Conservation (phyloP, 441 rosid species). For the Macaranga tanarius region DNA sequence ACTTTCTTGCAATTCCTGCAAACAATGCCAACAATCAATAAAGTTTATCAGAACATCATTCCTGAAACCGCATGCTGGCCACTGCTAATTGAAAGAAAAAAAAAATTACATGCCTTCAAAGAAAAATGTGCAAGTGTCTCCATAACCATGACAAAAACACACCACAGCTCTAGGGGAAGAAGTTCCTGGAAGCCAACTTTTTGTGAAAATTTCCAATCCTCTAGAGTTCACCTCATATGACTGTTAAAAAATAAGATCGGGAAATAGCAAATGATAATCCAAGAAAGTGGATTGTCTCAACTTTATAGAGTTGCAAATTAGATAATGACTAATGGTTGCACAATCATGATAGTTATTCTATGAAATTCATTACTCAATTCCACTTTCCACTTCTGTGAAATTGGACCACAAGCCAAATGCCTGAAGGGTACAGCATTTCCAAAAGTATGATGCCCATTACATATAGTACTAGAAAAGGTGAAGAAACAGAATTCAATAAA, state of each 20-base stretch:
- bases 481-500: too few species aligned
- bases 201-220: slow-evolving; percentile 80
- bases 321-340: not conserved
- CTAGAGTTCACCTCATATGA: slow-evolving; percentile 71
- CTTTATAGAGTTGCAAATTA: not conserved
- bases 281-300: too few species aligned
- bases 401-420: too few species aligned
- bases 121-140: slow-evolving; percentile 95
- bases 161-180: slow-evolving; percentile 66
- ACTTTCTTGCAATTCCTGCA: slow-evolving; percentile 77
- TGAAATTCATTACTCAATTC: not conserved
- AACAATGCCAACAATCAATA: slow-evolving; percentile 16
- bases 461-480: too few species aligned
- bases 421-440: too few species aligned
- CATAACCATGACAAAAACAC: slow-evolving; percentile 93
- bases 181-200: slow-evolving; percentile 81
- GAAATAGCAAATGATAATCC: not conserved
- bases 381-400: not conserved
- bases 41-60: slow-evolving; percentile 6
- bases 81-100: slow-evolving; percentile 14
- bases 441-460: too few species aligned
- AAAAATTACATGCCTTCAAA: slow-evolving; percentile 65
- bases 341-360: not conserved
- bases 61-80: not conserved
- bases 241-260: slow-evolving; percentile 35